These are phyloP conservation scores for Pythium phragmitis DNA, from an alignment of 352 stramenopile genomes.

Conservation along the genomic window DNA sequence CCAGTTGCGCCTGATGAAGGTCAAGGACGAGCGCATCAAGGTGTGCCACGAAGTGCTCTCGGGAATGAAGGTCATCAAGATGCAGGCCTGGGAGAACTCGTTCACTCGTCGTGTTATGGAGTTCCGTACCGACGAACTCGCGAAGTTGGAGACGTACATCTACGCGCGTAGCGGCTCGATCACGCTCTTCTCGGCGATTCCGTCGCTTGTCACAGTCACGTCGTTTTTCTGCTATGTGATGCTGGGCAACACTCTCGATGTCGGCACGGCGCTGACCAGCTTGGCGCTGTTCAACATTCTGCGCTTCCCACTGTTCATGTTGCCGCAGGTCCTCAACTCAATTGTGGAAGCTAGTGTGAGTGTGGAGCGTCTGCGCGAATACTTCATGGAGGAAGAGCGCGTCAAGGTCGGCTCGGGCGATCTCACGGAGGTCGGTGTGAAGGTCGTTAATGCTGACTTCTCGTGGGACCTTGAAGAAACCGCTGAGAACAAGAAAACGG, in stretches of 20 bases:
- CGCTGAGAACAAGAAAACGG: not conserved
- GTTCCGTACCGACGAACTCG: constrained; percentile 69
- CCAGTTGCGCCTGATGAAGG: constrained; percentile 88
- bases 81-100: constrained; percentile 94
- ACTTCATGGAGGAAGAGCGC: constrained; percentile 69
- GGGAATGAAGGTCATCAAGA: constrained; percentile 97
- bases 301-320: constrained; percentile 95
- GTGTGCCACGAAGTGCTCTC: constrained; percentile 93
- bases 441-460: constrained; percentile 58
- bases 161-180: constrained; percentile 35
- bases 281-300: constrained; percentile 95
- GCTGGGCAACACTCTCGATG: constrained; percentile 83
- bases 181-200: constrained; percentile 63
- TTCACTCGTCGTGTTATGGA: constrained; percentile 67
- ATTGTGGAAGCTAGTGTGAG: constrained; percentile 87
- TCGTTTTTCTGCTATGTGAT: constrained; percentile 78
- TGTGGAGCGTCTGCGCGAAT: constrained; percentile 60
- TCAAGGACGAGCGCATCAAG: constrained; percentile 95
- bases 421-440: constrained; percentile 67
- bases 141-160: constrained; percentile 48
- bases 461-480: constrained; percentile 49
- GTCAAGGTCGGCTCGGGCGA: constrained; percentile 70
- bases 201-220: constrained; percentile 84
- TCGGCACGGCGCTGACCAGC: constrained; percentile 88
- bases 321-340: constrained; percentile 94